Conservation (phyloP, 352 stramenopile species). For the Phytopythium vexans region DNA sequence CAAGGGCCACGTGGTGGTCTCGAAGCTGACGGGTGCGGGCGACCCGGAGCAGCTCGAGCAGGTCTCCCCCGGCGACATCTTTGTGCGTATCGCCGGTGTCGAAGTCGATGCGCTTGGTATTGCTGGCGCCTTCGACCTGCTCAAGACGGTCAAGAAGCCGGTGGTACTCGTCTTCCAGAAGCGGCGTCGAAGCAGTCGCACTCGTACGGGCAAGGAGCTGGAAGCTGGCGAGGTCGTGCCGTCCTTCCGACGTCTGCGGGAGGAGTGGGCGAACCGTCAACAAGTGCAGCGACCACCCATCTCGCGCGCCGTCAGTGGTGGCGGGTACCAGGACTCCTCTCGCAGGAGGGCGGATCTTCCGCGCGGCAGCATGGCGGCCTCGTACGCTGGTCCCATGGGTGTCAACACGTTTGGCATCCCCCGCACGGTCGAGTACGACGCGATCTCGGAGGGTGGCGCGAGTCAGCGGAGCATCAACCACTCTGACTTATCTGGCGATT, state of each 20-base stretch:
- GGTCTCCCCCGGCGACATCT: slow-evolving; percentile 67
- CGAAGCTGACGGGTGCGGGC: slow-evolving; percentile 65
- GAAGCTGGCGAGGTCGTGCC: slow-evolving; percentile 27
- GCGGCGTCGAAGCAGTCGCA: slow-evolving; percentile 15
- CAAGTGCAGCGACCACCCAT: slow-evolving; percentile 18
- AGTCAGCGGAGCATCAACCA: slow-evolving; percentile 36
- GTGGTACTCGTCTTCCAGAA: slow-evolving; percentile 78
- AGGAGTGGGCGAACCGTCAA: slow-evolving; percentile 37
- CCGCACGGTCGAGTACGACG: slow-evolving; percentile 21
- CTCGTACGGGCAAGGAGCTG: slow-evolving; percentile 2
- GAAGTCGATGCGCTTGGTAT: slow-evolving; percentile 72
- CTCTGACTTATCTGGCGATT: slow-evolving; percentile 10
- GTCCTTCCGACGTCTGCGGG: slow-evolving; percentile 57
- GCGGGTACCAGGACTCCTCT: slow-evolving; percentile 5
- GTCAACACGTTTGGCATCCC: slow-evolving; percentile 3
- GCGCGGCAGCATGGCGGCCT: neutral
- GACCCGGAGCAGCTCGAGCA: slow-evolving; percentile 43
- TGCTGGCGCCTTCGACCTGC: slow-evolving; percentile 67
- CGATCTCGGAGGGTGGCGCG: slow-evolving; percentile 26
- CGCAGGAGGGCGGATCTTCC: too few relatives aligned
- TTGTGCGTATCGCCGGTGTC: slow-evolving; percentile 68
- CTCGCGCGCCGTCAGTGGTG: slow-evolving; percentile 20
- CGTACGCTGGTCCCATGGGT: neutral
- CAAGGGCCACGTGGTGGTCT: slow-evolving; percentile 65
- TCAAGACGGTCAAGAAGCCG: slow-evolving; percentile 77